Evolutionary conservation across 371 early-diverging fungal species (phyloP).

Genomic region (Mortierella sp.): DNA sequence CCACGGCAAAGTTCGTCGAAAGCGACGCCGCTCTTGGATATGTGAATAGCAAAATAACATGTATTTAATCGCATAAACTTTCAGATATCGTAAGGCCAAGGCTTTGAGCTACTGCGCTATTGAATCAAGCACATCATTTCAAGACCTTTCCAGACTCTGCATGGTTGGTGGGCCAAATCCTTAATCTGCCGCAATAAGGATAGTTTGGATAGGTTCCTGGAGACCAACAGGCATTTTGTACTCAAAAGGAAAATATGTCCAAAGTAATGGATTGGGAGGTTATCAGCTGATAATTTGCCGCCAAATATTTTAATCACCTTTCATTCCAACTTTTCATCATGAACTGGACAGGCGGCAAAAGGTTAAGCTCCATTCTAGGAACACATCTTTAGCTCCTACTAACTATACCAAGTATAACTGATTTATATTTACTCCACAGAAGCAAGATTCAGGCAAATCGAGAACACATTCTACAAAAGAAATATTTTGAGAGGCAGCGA

Average conservation of each 20-base stretch:
- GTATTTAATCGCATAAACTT: not conserved
- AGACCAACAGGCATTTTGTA: too few relatives aligned
- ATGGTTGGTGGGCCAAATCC: too few relatives aligned
- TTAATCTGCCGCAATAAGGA: too few relatives aligned
- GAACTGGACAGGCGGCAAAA: conserved; percentile 43
- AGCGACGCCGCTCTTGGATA: not conserved
- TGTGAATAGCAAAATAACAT: too few relatives aligned
- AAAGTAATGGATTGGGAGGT: too few relatives aligned
- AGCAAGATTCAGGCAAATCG: conserved; percentile 18
- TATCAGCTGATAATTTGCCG: too few relatives aligned
- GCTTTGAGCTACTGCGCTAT: not conserved
- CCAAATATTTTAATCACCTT: too few relatives aligned
- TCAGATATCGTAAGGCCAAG: not conserved
- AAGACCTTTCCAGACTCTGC: too few relatives aligned
- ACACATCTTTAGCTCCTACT: not conserved
- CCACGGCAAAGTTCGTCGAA: not conserved
- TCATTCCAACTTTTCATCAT: conserved; percentile 5
- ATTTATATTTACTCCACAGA: not conserved
- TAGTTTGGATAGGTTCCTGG: too few relatives aligned
- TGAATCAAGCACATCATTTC: not conserved
- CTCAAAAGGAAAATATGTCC: too few relatives aligned
- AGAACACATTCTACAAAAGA: conserved; percentile 13
- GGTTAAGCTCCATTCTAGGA: not conserved
- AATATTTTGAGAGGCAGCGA: conserved; percentile 21
- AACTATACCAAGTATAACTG: not conserved